Evolutionary conservation across 1,284 basidiomycete species (phyloP), one percentile per base, ranked within the genome.

Genomic region (Moesziomyces sp.): DNA sequence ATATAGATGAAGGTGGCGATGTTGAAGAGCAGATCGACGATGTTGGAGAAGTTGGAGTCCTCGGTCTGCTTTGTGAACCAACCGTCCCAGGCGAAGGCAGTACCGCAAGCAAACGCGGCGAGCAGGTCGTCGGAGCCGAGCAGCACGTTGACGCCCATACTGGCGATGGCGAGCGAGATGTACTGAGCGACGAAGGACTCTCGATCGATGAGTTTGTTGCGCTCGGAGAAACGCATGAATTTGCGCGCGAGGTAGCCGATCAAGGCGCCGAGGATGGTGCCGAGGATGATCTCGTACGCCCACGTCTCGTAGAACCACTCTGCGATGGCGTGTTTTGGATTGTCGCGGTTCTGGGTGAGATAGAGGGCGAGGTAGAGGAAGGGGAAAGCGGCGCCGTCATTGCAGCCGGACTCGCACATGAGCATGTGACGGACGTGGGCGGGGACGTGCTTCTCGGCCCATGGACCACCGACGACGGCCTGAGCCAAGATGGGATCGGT

Each of bases 381-480:
- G 0, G 96, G 96, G 84, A 97, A 99, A 0, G 96, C 96, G 1
- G 86, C 83, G 30, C 83, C 83, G 49, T 82, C 79, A 84, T 97
- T 97, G 24, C 91, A 89, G 0, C 94, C 94, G 7, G 92, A 93
- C 85, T 98, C 95, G 1, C 93, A 94, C 3, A 92, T 89, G n/a
- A 97, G 86, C 58, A 97, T 88, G 85, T 98, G 93, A 42, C 95
- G 90, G 49, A 99, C 88, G 84, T 99, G 97, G 0, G 93, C 91
- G 0, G 96, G 96, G 18, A 99, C 96, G 80, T 99, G 96, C 83
- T 97, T 97, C 84, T 99, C 93, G 3, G 96, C 96, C 86, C 96
- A 99, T 85, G 94, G 96, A 55, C 97, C 96, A 81, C 97, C 96
- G 14, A 99, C 91, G 58, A 99, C 85, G 26, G 86, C 86, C 54